Evolutionary conservation across 305 asterid species (phyloP), one percentile per base, ranked within the genome.

Genomic region (Ajuga reptans): DNA sequence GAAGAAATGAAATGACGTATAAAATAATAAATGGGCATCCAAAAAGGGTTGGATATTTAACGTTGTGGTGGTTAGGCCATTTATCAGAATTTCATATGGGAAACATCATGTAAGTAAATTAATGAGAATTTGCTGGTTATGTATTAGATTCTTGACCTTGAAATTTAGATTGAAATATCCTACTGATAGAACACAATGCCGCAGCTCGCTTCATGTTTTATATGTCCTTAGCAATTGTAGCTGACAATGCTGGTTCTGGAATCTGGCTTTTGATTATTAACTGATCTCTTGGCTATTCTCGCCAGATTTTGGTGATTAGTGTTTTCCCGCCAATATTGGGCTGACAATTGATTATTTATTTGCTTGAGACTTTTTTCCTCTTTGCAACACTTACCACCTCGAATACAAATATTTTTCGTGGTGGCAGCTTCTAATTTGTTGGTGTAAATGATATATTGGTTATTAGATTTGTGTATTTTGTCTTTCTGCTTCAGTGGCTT

Each of bases 401-500:
- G 18, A 36, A 42, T 50, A 54, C 14, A 33, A 47, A 43, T 69
- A 42, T 49, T 47, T 61, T 54, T 55, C n/a, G 5, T 73, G 64
- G 45, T 67, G 53, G 15, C 11, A 24, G 58, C 46, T 46, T 17
- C 39, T 33, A 11, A 16, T 62, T 52, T 47, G 58, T 55, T 57
- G 16, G 52, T 12, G 15, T 33, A 29, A 17, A 45, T 11, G 17
- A 53, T 31, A 50, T 33, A 29, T 60, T 64, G 41, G 12, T 12
- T 27, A 43, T 49, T 68, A 16, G n/a, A 14, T 62, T 57, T 58
- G 18, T 43, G 60, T 39, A 41, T 64, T 64, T 75, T 66, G 58
- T 10, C 31, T 70, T 82, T 47, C 66, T 82, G 72, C 75, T 81
- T 76, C 96, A 94, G 99, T 84, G 97, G 99, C 79, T 81, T 94